These are phyloP conservation scores for Globisporangium viniferum DNA, from an alignment of 352 stramenopile species.

Conservation along the genomic window DNA sequence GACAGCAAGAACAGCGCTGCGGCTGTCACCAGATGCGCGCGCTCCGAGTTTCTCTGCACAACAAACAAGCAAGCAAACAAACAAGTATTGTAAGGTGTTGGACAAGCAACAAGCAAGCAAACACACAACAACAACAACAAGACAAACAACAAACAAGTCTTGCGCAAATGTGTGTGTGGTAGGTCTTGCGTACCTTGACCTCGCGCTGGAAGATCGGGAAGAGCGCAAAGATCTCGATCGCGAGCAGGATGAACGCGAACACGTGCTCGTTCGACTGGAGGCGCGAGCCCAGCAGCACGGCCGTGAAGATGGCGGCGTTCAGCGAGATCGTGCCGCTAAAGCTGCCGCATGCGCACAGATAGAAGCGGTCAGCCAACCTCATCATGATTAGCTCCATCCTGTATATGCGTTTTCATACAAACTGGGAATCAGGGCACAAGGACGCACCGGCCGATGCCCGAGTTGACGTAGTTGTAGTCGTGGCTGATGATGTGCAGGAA, in stretches of 20 bases:
- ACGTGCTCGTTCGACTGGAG: slow-evolving; percentile 90
- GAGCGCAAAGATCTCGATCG: slow-evolving; percentile 89
- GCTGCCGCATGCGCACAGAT: slow-evolving; percentile 19
- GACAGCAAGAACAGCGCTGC: slow-evolving; percentile 71
- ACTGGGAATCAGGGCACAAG: neutral
- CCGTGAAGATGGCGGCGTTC: slow-evolving; percentile 91
- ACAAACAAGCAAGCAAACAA: slow-evolving; percentile 1
- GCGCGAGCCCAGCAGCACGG: slow-evolving; percentile 88
- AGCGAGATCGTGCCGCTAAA: slow-evolving; percentile 89
- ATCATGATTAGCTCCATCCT: neutral
- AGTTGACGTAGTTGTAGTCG: slow-evolving; percentile 89
- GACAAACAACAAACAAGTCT: slow-evolving; percentile 2
- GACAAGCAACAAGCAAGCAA: neutral
- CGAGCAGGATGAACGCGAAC: slow-evolving; percentile 88
- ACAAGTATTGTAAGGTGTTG: slow-evolving; percentile 6
- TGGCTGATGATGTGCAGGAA: slow-evolving; percentile 88
- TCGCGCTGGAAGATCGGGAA: slow-evolving; percentile 86
- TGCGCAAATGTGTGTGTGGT: slow-evolving; percentile 2
- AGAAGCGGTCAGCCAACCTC: neutral
- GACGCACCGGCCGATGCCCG: slow-evolving; percentile 61
- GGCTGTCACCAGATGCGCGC: slow-evolving; percentile 61
- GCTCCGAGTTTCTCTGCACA: slow-evolving; percentile 58
- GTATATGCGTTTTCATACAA: neutral
- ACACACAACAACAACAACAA: neutral
- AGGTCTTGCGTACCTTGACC: slow-evolving; percentile 54